A percentile compares a stretch with the other conserved stretches of the same genome.
Conservation (phyloP, 2,329 filamentous ascomycete species). For the Fusarium palustre region DNA sequence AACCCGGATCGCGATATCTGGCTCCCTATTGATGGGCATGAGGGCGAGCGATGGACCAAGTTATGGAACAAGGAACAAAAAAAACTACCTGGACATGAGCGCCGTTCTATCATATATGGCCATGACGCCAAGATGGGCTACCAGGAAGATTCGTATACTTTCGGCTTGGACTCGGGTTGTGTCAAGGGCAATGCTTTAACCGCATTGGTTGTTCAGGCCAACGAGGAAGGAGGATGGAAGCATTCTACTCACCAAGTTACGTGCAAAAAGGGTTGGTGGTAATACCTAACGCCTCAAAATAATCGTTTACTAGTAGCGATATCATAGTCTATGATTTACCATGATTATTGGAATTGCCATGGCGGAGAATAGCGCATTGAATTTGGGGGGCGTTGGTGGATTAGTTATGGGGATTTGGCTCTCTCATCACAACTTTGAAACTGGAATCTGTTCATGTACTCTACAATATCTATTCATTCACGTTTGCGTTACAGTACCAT, state of each 20-base stretch:
- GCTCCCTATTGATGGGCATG: constrained; percentile 56
- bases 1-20: constrained; percentile 49
- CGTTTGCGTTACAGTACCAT: not conserved
- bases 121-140: constrained; percentile 84
- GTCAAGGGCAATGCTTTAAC: constrained; percentile 80
- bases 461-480: not conserved
- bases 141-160: constrained; percentile 71
- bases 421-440: constrained; percentile 13
- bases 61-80: constrained; percentile 67
- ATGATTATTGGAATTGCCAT: constrained; percentile 2
- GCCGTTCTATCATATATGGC: constrained; percentile 83
- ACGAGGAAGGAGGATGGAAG: constrained; percentile 49
- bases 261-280: constrained; percentile 50
- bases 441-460: not conserved
- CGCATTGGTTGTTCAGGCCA: constrained; percentile 77
- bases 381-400: constrained; percentile 30
- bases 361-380: constrained; percentile 6
- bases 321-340: constrained; percentile 19
- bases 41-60: constrained; percentile 75
- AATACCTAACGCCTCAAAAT: not conserved
- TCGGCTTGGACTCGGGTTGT: constrained; percentile 88
- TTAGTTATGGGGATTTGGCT: constrained; percentile 3
- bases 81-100: constrained; percentile 47
- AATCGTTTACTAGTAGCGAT: not conserved
- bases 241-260: constrained; percentile 57